Evolutionary conservation across 192 early-diverging fungal species (phyloP).

Genomic region (Pecoramyces ruminantium): DNA sequence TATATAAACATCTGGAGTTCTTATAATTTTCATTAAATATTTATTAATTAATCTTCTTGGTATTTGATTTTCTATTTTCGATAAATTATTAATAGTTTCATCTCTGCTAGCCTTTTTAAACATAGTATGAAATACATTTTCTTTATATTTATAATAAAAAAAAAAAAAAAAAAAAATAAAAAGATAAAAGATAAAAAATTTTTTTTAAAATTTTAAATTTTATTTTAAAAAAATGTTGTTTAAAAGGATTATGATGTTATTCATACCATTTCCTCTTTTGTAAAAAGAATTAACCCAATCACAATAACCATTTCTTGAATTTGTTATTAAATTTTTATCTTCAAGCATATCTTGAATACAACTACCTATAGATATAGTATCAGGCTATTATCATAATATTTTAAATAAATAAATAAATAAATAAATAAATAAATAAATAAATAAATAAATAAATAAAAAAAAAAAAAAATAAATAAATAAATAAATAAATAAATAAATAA

Average conservation of each 20-base stretch:
- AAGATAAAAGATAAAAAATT: too few relatives aligned
- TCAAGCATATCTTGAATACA: constrained; percentile 34
- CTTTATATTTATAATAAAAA: background rate
- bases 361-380: constrained; percentile 44
- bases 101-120: constrained; percentile 24
- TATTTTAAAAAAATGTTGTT: too few relatives aligned
- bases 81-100: constrained; percentile 28
- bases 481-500: too few relatives aligned
- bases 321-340: constrained; percentile 17
- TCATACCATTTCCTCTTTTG: constrained; percentile 12
- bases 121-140: constrained; percentile 10
- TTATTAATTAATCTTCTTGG: constrained; percentile 22
- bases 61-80: constrained; percentile 15
- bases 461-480: too few relatives aligned
- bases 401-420: background rate
- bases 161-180: too few relatives aligned
- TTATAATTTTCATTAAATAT: constrained; percentile 36
- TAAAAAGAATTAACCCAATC: constrained; percentile 21
- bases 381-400: constrained; percentile 5
- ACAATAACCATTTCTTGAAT: constrained; percentile 19
- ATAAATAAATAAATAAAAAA: background rate
- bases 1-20: constrained; percentile 55
- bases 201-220: too few relatives aligned
- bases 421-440: background rate
- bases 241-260: too few relatives aligned